These are phyloP conservation scores for Lachnellula hyalina DNA, from an alignment of 2,329 filamentous ascomycete genomes.

Conservation along the genomic window DNA sequence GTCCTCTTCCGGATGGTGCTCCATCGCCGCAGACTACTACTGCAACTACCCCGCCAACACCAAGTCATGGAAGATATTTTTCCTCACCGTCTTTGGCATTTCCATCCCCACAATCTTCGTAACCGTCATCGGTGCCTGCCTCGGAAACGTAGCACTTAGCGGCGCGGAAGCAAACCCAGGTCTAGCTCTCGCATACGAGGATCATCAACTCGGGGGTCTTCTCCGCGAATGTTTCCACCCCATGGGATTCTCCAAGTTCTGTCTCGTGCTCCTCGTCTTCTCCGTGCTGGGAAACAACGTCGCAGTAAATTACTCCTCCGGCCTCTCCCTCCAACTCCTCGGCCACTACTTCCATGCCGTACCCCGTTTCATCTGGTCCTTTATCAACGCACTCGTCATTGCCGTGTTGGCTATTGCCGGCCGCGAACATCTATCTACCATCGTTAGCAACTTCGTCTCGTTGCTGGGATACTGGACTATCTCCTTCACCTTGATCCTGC, in stretches of 20 bases:
- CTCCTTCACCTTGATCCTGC: constrained; percentile 27
- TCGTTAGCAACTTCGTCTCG: constrained; percentile 29
- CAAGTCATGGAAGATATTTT: constrained; percentile 29
- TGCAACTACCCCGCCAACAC: constrained; percentile 31
- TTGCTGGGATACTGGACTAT: constrained; percentile 30
- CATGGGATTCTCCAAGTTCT: constrained; percentile 42
- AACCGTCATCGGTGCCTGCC: constrained; percentile 39
- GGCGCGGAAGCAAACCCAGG: constrained; percentile 33
- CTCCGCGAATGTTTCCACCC: constrained; percentile 42
- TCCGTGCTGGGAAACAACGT: constrained; percentile 30
- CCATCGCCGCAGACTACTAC: constrained; percentile 30
- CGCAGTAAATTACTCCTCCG: constrained; percentile 29
- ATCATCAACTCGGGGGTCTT: constrained; percentile 42
- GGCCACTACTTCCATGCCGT: constrained; percentile 32
- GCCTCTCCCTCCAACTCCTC: constrained; percentile 27
- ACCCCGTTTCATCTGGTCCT: constrained; percentile 30
- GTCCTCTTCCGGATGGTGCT: constrained; percentile 27
- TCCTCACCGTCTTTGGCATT: constrained; percentile 25
- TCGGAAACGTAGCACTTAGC: constrained; percentile 36
- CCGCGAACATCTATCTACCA: constrained; percentile 22
- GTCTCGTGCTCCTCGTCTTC: constrained; percentile 32
- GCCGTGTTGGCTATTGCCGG: constrained; percentile 28
- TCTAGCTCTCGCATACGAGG: constrained; percentile 36
- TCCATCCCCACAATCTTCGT: constrained; percentile 33
- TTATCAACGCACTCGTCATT: constrained; percentile 26